These are phyloP conservation scores for Nematodospora anomalae DNA, from an alignment of 1,139 yeast species.

Conservation along the genomic window DNA sequence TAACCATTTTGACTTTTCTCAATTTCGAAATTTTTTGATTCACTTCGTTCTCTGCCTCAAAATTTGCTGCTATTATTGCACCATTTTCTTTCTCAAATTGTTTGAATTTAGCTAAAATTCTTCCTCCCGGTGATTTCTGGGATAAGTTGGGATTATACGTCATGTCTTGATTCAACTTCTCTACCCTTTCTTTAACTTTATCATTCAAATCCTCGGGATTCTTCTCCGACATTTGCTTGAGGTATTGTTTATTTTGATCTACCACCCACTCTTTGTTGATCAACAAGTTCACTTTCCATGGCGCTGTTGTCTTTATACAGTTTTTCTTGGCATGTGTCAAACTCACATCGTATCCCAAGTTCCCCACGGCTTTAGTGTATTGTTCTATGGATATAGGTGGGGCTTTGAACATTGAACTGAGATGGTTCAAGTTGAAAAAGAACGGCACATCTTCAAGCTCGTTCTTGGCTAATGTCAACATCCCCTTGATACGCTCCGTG, in stretches of 20 bases:
- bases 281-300: constrained; percentile 75
- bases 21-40: constrained; percentile 56
- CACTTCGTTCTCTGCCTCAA: constrained; percentile 49
- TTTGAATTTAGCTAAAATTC: constrained; percentile 50
- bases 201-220: constrained; percentile 26
- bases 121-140: constrained; percentile 57
- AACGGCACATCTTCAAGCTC: constrained; percentile 73
- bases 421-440: constrained; percentile 76
- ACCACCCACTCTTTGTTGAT: constrained; percentile 69
- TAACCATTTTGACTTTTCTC: constrained; percentile 74
- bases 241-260: constrained; percentile 33
- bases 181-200: constrained; percentile 31
- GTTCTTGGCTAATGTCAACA: constrained; percentile 77
- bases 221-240: constrained; percentile 37
- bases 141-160: constrained; percentile 36
- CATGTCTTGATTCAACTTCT: constrained; percentile 27
- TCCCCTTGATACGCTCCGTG: constrained; percentile 80
- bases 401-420: constrained; percentile 73
- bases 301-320: constrained; percentile 86
- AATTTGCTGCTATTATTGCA: constrained; percentile 36
- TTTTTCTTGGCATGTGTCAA: constrained; percentile 88
- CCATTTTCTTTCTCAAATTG: constrained; percentile 15
- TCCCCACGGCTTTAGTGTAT: constrained; percentile 79
- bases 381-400: constrained; percentile 80
- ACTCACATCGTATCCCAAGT: constrained; percentile 77